A percentile compares a stretch with the other conserved stretches of the same genome.
Conservation (phyloP, 768 basidiomycete species). For the Lactarius indigo region DNA sequence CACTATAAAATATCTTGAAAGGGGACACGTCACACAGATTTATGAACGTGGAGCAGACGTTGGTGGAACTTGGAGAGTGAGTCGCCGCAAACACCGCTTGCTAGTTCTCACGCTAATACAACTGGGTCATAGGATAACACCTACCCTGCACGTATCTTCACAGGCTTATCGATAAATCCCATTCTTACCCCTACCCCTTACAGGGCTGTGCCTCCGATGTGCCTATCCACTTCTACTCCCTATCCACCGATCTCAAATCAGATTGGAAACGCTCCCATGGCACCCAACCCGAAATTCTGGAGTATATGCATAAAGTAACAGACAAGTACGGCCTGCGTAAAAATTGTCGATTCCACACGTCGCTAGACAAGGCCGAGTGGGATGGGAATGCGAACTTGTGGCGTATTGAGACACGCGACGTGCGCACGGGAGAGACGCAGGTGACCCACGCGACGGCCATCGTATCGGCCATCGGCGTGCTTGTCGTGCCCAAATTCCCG, state of each 20-base stretch:
- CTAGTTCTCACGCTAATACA: neutral
- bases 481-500: conserved; percentile 30
- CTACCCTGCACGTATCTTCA: conserved; percentile 24
- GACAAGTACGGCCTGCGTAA: conserved; percentile 26
- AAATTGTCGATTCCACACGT: conserved; percentile 29
- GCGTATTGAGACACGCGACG: conserved; percentile 27
- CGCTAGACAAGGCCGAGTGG: conserved; percentile 32
- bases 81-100: neutral
- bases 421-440: conserved; percentile 15
- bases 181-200: neutral
- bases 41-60: conserved; percentile 32
- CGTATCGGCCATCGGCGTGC: conserved; percentile 32
- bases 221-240: conserved; percentile 27
- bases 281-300: conserved; percentile 31
- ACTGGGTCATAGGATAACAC: conserved; percentile 23
- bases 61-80: conserved; percentile 30
- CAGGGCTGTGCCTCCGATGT: conserved; percentile 32
- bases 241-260: conserved; percentile 31
- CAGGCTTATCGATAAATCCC: neutral
- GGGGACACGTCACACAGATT: conserved; percentile 26
- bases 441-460: conserved; percentile 28
- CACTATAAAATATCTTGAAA: neutral
- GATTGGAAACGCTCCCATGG: conserved; percentile 29
- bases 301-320: conserved; percentile 28
- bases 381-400: conserved; percentile 28